Evolutionary conservation across 805 yeast genomes (phyloP), one percentile per base, ranked within the genome.

Genomic region (Candida manassasensis): DNA sequence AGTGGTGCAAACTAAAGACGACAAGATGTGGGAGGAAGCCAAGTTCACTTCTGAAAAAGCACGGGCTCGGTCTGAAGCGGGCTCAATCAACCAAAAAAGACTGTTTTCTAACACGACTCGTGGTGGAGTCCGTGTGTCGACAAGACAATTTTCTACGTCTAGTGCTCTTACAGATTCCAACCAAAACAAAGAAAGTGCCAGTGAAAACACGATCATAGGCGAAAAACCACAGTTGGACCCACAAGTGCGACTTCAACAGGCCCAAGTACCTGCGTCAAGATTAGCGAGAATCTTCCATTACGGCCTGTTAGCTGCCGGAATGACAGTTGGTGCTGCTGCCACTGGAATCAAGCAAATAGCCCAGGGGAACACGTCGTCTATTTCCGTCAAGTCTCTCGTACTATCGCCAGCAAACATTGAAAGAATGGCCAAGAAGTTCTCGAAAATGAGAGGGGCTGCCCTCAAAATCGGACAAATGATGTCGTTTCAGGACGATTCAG

Each of bases 361-460:
- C 0, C 55, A 68, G 15, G 82, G 83, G 2, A 55, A 63, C 3
- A 55, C 67, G 12, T 9, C 28, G 9, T 49, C 66, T 0, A 68
- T 80, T 6, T 59, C 73, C 21, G 55, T 80, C 56, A 75, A 74
- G 41, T 67, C 75, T 2, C 54, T 87, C 29, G 66, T 94, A 2
- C 67, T 93, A 48, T 81, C 85, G 3, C 89, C 95, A 5, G 73
- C 75, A 12, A 93, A 90, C 57, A 79, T 93, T 28, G 96, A 90
- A 49, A 61, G 94, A 35, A 77, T 93, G 67, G 95, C 95, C 9
- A 79, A 77, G 48, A 88, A 87, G 56, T 78, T 93, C 48, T 77
- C 93, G 34, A 79, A 85, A 52, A 93, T 93, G 98, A 75, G 98
- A 53, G 98, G 98, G n/a, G 98, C 97, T 2, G 98, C 98, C 3